Base-by-base conservation (phyloP, 2,329 filamentous ascomycete species). In the Orbilia quercus region DNA sequence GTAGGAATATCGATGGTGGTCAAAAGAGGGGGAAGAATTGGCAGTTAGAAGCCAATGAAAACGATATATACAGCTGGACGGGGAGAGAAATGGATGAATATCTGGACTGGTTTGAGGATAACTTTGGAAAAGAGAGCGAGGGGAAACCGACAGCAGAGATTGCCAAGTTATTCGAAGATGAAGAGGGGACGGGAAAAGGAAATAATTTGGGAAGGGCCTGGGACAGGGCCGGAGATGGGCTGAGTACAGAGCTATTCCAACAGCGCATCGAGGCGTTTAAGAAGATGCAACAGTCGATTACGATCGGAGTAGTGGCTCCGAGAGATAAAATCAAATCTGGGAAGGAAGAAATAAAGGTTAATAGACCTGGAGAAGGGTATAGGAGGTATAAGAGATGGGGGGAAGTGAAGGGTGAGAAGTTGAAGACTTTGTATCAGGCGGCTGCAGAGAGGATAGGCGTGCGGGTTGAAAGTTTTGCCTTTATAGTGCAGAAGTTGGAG, bases 31-130 rank as follows among this genome's bases (percentile, higher is more conserved):
- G 3, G 31, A 59, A 66, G 16, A 77, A 79, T 79, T 79, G 84
- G 76, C 84, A 87, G 78, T 80, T 87, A 7, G 79, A 82, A n/a
- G 79, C 90, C 20, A 85, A 83, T 4, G 88, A 90, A 63, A 81
- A 82, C 2, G 85, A 91, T 76, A 84, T 91, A 7, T 84, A 88
- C 42, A 79, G 82, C 1, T 88, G 93, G 86, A 83, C 82, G 1
- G 81, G 83, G 3, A 81, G 84, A 20, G 84, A 90, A 75, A 81
- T 94, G 38, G 90, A 93, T 77, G 85, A 90, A 70, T 94, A 92
- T 78, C 84, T 96, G 80, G 87, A 91, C 80, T 95, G 90, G 88
- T 93, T 90, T 79, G 88, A 91, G 78, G 84, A 84, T 66, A 89
- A 84, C 47, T 91, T 88, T 83, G 80, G 87, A 48, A 82, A 83